Base-by-base conservation (phyloP, 495 filamentous ascomycete species). In the Neurospora terricola region DNA sequence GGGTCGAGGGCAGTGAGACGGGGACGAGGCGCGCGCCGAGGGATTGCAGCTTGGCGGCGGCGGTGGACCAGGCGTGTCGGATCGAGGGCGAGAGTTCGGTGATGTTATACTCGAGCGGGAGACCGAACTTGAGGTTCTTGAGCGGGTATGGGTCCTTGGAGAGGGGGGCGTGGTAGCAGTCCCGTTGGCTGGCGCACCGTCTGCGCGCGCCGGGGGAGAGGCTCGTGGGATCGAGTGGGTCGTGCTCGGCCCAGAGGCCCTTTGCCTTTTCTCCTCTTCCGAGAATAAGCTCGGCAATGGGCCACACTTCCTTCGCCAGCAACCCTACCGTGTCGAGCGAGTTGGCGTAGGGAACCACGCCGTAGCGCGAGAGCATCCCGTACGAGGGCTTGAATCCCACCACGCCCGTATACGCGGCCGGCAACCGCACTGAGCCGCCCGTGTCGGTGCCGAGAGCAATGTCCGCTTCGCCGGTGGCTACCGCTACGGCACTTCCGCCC, bases 301-400 rank as follows among this genome's bases (percentile, higher is more conserved):
- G 78, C 11, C 79, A 77, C 0, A 88, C 87, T 7, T 79, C 83
- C 40, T 76, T 81, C 1, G 89, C 89, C 68, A 99, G 72, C 3
- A 99, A 85, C 0, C 96, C 96, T 6, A 99, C 93, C 2, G 96
- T 99, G 78, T 99, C 96, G 8, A 99, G 80, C 4, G 94, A 97
- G 77, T 98, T 98, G 21, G 96, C 96, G 80, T 98, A 99, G 27
- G 94, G 92, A 38, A 98, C 87, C 10, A 99, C 94, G 21, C 96
- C 96, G 87, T 91, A 94, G 69, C 96, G 87, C 71, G 93, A 96
- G 27, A 89, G 80, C 72, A 87, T 82, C 7, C 87, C 87, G 76
- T 84, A 82, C 6, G 93, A 96, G 16, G 96, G 96, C 82, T 99
- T 99, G 82, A 94, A 98, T 0, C 96, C 96, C 34, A 96, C 87